These are phyloP conservation scores for Mrakia hoshinonis DNA, from an alignment of 768 basidiomycete genomes.

Conservation along the genomic window DNA sequence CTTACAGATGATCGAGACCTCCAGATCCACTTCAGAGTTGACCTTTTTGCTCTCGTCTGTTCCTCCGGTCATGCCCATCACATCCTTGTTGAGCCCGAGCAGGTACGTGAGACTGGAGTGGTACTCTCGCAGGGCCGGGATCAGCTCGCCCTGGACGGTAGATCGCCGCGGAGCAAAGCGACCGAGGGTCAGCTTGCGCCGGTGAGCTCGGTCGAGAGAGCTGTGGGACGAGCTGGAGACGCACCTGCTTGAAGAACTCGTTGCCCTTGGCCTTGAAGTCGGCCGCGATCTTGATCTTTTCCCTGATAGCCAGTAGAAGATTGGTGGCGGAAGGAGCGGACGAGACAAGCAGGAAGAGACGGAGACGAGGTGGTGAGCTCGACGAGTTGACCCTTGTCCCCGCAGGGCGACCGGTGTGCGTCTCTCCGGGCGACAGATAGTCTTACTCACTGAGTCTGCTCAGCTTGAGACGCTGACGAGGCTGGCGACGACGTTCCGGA, in stretches of 20 bases:
- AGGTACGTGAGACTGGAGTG: background rate
- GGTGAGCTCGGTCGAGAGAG: background rate
- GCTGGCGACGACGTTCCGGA: too few relatives aligned
- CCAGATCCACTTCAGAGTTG: slow-evolving; percentile 11
- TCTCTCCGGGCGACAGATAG: background rate
- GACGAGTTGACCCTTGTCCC: background rate
- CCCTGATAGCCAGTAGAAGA: background rate
- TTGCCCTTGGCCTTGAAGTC: slow-evolving; percentile 24
- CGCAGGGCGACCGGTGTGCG: background rate
- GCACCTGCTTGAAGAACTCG: slow-evolving; percentile 24
- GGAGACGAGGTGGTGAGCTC: background rate
- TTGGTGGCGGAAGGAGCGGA: background rate
- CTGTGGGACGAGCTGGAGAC: background rate
- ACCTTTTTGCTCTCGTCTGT: background rate
- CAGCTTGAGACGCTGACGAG: too few relatives aligned
- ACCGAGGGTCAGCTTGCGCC: background rate
- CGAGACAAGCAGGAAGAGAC: background rate
- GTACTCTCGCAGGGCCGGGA: slow-evolving; percentile 2
- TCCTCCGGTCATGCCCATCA: background rate
- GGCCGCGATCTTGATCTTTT: slow-evolving; percentile 5
- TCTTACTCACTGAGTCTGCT: background rate
- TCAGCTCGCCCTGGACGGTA: slow-evolving; percentile 6
- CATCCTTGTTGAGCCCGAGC: slow-evolving; percentile 3
- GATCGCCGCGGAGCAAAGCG: background rate
- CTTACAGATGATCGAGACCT: slow-evolving; percentile 23